phyloP scores from a whole-genome alignment of 345 rosid species.

The Rhodomyrtus tomentosa region DNA sequence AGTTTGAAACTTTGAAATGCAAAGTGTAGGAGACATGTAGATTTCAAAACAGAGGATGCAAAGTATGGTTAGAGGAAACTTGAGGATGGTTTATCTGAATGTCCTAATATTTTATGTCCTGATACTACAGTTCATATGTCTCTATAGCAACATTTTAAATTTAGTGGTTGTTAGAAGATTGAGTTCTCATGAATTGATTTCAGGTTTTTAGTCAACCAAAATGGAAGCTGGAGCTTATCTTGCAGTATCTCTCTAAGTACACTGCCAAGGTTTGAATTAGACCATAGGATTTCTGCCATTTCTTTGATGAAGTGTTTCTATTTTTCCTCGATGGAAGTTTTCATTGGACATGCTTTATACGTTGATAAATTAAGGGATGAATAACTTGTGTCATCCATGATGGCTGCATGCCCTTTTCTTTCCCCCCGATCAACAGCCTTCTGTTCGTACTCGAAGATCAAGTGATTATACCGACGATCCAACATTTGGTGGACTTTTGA shows the following conservation, averaged over 20 bases:
- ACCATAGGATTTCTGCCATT: neutral
- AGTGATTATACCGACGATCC: conserved; percentile 19
- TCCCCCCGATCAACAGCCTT: conserved; percentile 25
- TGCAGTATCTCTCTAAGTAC: conserved; percentile 61
- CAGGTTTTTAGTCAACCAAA: conserved; percentile 58
- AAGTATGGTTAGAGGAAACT: neutral
- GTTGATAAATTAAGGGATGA: neutral
- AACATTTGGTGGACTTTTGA: conserved; percentile 43
- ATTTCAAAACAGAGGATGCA: neutral
- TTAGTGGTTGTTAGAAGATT: neutral
- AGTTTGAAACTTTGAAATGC: neutral
- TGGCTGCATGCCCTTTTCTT: neutral
- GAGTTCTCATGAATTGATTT: neutral
- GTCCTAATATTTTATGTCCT: neutral
- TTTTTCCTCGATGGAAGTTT: neutral
- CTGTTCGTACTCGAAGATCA: conserved; percentile 61
- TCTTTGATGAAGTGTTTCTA: neutral
- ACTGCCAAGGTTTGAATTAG: conserved; percentile 28
- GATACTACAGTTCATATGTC: neutral
- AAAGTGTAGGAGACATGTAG: neutral
- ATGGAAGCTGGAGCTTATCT: conserved; percentile 72
- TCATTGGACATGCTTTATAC: neutral
- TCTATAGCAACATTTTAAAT: neutral
- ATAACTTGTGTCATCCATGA: neutral
- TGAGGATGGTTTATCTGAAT: neutral